Conservation (phyloP, 805 yeast genomes). For the Metschnikowia kunwiensis region DNA sequence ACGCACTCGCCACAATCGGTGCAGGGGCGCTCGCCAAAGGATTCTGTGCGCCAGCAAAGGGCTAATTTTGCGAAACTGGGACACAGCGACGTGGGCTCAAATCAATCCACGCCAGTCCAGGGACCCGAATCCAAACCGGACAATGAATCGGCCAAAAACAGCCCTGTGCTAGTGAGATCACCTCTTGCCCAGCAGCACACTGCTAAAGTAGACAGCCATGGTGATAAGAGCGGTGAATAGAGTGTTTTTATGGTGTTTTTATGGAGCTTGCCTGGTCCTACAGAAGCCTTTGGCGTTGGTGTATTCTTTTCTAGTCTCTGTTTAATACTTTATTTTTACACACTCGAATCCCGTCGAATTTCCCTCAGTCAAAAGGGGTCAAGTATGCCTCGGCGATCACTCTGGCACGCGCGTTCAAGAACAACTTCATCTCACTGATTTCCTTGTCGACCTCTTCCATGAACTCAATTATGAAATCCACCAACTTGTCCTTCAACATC, state of each 20-base stretch:
- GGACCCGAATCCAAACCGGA: slow-evolving; percentile 1
- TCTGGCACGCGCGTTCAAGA: slow-evolving; percentile 95
- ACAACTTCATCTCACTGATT: slow-evolving; percentile 96
- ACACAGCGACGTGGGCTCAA: slow-evolving; percentile 2
- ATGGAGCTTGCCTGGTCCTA: no score
- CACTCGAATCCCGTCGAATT: slow-evolving; percentile 12
- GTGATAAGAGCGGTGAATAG: background rate
- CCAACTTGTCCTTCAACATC: slow-evolving; percentile 91
- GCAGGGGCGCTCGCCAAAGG: slow-evolving; percentile 32
- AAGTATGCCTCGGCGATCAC: slow-evolving; percentile 95
- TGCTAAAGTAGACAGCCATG: background rate
- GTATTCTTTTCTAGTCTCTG: slow-evolving; percentile 1
- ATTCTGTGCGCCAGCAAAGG: slow-evolving; percentile 21
- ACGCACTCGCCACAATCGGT: slow-evolving; percentile 28
- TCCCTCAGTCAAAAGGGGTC: slow-evolving; percentile 67
- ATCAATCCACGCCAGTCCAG: slow-evolving; percentile 5
- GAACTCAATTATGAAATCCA: slow-evolving; percentile 94
- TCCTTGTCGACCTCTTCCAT: slow-evolving; percentile 99
- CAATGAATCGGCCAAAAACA: slow-evolving; percentile 3
- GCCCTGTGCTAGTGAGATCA: slow-evolving; percentile 9
- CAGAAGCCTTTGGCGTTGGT: background rate
- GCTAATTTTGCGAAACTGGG: background rate
- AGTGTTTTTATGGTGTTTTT: background rate
- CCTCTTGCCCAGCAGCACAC: slow-evolving; percentile 9
- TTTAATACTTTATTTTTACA: slow-evolving; percentile 4